These are phyloP conservation scores for Colletotrichum viniferum DNA, from an alignment of 2,329 filamentous ascomycete species.

Conservation along the genomic window DNA sequence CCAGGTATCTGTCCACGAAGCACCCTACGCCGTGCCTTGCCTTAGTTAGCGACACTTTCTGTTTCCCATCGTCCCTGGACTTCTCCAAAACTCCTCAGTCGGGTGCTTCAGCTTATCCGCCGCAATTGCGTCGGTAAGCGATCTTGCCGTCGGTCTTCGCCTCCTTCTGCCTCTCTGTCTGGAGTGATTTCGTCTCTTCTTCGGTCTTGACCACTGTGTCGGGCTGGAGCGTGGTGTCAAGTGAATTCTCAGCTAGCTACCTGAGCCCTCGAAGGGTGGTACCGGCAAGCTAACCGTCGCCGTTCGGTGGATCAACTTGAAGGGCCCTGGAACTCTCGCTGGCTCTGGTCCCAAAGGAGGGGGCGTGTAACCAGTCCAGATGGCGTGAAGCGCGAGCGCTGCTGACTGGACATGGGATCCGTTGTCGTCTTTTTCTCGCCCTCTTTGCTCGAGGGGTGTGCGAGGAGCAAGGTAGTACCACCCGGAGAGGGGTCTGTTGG, in stretches of 20 bases:
- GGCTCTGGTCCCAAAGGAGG: background rate
- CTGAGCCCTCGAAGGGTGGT: constrained; percentile 16
- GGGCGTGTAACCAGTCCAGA: background rate
- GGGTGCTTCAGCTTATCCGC: background rate
- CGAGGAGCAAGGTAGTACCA: constrained; percentile 36
- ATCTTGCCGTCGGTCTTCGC: constrained; percentile 10
- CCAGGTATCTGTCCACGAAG: background rate
- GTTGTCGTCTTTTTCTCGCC: constrained; percentile 1
- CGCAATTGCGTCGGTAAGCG: constrained; percentile 4
- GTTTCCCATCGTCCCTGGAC: background rate
- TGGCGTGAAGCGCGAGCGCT: background rate
- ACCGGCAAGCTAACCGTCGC: constrained; percentile 18
- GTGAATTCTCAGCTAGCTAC: constrained; percentile 5
- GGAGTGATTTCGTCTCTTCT: constrained; percentile 17
- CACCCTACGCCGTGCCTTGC: constrained; percentile 8
- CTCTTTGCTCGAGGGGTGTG: constrained; percentile 25
- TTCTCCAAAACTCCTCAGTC: background rate
- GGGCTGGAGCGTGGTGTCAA: constrained; percentile 8
- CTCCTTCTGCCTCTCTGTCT: background rate
- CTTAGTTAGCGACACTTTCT: constrained; percentile 14
- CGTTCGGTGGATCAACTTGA: constrained; percentile 18
- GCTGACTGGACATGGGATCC: background rate
- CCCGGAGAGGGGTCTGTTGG: constrained; percentile 19
- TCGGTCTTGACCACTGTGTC: constrained; percentile 19
- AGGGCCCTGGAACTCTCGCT: background rate